Conservation (phyloP, 768 basidiomycete genomes). For the Podaxis pistillaris region DNA sequence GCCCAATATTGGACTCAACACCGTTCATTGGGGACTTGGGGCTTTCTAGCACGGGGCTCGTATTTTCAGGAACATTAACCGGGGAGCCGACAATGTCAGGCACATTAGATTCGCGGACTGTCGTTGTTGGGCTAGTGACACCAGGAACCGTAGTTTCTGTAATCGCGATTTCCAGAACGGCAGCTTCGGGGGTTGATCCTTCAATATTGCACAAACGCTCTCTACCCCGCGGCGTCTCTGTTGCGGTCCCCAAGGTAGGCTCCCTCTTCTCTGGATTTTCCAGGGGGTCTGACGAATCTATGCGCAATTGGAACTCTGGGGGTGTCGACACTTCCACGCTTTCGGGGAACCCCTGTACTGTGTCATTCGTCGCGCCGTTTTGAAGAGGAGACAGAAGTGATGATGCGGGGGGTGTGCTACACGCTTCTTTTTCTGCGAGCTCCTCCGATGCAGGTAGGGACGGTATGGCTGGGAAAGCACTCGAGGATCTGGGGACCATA, state of each 20-base stretch:
- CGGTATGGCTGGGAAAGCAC: constrained; percentile 28
- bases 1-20: constrained; percentile 5
- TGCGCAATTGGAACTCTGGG: neutral
- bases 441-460: neutral
- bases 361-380: neutral
- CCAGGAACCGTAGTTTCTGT: neutral
- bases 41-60: neutral
- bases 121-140: neutral
- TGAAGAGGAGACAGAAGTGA: neutral
- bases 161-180: neutral
- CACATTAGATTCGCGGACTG: neutral
- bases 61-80: neutral
- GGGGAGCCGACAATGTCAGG: neutral
- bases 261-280: neutral
- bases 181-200: neutral
- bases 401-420: neutral
- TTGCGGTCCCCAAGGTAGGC: constrained; percentile 1
- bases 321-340: neutral
- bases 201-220: neutral
- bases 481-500: constrained; percentile 53
- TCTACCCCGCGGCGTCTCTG: neutral
- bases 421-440: neutral
- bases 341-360: neutral
- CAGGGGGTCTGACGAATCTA: neutral
- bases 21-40: constrained; percentile 32